Percentiles rank a stretch among this genome's conserved stretches.
Conservation (phyloP, 1,284 basidiomycete genomes). For the Ustilago nuda region DNA sequence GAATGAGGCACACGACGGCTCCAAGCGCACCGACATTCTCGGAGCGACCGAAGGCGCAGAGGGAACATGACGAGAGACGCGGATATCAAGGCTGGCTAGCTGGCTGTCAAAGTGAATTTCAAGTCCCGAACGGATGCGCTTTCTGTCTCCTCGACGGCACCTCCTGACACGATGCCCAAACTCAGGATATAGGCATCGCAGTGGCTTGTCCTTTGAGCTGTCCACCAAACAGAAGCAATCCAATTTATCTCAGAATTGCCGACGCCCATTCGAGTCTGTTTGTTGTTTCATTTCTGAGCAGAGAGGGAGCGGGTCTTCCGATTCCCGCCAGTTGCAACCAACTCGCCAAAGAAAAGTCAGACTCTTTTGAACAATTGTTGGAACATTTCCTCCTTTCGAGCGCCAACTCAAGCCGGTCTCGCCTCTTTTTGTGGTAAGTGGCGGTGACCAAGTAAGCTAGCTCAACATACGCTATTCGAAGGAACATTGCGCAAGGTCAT, state of each 20-base stretch:
- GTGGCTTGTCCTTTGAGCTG: background rate
- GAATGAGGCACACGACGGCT: background rate
- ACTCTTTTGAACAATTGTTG: background rate
- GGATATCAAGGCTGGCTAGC: background rate
- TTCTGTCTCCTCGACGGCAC: conserved; percentile 5
- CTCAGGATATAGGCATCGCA: conserved; percentile 1
- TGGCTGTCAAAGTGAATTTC: background rate
- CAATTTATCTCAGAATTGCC: background rate
- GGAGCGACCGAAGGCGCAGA: background rate
- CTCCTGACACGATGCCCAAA: conserved; percentile 7
- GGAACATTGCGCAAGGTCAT: background rate
- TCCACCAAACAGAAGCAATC: background rate
- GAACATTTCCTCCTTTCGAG: background rate
- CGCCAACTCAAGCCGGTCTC: background rate
- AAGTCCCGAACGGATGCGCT: background rate
- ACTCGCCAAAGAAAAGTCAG: background rate
- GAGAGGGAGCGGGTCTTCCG: conserved; percentile 2
- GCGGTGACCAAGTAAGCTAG: background rate
- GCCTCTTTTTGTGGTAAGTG: background rate
- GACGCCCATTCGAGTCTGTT: background rate
- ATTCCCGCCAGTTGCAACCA: background rate
- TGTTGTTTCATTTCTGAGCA: background rate
- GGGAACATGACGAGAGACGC: background rate
- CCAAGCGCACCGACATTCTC: background rate
- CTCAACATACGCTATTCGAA: background rate